A percentile compares a stretch with the other conserved stretches of the same genome.
phyloP scores from a whole-genome alignment of 306 rosid species.

The Psophocarpus tetragonolobus region DNA sequence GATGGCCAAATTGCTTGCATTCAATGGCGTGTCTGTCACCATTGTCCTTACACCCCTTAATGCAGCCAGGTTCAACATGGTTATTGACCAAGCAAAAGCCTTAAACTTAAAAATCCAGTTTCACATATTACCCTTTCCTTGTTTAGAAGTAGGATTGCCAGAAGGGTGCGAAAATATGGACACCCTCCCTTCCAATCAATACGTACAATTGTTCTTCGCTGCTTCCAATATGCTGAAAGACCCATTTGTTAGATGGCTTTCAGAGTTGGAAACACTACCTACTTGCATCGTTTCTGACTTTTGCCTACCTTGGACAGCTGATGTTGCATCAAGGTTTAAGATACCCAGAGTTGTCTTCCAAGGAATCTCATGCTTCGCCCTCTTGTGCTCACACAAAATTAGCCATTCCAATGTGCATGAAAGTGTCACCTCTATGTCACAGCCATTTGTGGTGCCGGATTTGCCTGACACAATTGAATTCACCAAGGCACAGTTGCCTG shows the following conservation, averaged over 20 bases:
- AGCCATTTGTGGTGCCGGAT: constrained; percentile 59
- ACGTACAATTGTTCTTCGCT: constrained; percentile 13
- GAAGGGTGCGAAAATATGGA: constrained; percentile 66
- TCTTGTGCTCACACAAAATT: constrained; percentile 55
- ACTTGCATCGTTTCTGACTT: constrained; percentile 61
- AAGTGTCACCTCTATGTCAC: constrained; percentile 43
- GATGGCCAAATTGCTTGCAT: constrained; percentile 55
- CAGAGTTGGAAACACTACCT: constrained; percentile 32
- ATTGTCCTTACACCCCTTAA: constrained; percentile 67
- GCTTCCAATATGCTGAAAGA: constrained; percentile 40
- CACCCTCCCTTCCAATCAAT: constrained; percentile 44
- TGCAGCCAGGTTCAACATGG: constrained; percentile 46
- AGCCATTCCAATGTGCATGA: constrained; percentile 38
- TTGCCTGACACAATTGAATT: constrained; percentile 49
- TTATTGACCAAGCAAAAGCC: constrained; percentile 41
- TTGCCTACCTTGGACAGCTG: constrained; percentile 54
- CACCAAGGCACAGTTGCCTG: constrained; percentile 69
- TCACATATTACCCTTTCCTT: constrained; percentile 55
- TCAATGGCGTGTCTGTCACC: constrained; percentile 51
- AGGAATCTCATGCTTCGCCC: constrained; percentile 61
- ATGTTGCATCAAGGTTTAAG: constrained; percentile 46
- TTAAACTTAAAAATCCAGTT: constrained; percentile 42
- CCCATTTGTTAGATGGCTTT: constrained; percentile 53
- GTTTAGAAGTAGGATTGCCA: constrained; percentile 60
- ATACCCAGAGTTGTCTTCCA: constrained; percentile 65